These are phyloP conservation scores for Sporobolomyces roseus DNA, from an alignment of 768 basidiomycete species.

Conservation along the genomic window DNA sequence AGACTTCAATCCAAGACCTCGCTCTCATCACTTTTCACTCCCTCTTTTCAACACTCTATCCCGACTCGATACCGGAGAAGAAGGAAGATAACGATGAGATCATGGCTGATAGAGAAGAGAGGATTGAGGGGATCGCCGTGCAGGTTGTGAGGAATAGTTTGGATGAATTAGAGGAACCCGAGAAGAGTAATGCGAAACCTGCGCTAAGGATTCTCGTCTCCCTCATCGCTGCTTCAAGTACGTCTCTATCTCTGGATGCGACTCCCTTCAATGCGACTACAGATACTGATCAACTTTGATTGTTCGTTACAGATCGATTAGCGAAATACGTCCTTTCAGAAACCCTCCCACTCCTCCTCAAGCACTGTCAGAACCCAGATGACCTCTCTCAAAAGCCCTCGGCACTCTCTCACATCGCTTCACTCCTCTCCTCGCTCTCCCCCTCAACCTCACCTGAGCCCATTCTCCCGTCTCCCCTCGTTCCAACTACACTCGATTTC, in stretches of 20 bases:
- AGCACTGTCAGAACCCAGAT: constrained; percentile 30
- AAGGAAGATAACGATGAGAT: constrained; percentile 45
- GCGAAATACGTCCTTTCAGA: constrained; percentile 25
- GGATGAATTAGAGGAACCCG: constrained; percentile 74
- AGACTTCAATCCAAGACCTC: constrained; percentile 65
- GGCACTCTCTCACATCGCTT: constrained; percentile 38
- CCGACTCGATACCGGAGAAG: constrained; percentile 46
- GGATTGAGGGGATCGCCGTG: constrained; percentile 59
- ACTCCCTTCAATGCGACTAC: not conserved
- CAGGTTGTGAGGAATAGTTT: constrained; percentile 78
- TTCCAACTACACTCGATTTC: not conserved
- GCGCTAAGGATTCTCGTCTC: constrained; percentile 74
- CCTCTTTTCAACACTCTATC: constrained; percentile 71
- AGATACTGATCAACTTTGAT: not conserved
- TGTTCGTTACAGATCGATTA: constrained; percentile 21
- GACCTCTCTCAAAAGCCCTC: constrained; percentile 34
- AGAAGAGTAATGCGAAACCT: constrained; percentile 84
- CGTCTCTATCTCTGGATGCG: not conserved
- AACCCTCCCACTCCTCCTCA: constrained; percentile 27
- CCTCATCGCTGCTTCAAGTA: constrained; percentile 32
- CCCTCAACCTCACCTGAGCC: not conserved
- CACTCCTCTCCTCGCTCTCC: constrained; percentile 1
- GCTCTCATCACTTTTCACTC: constrained; percentile 68
- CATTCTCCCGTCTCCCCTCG: not conserved
- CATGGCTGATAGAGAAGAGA: not conserved